Base-by-base conservation (phyloP, 768 basidiomycete species). In the Tricholomella constricta region DNA sequence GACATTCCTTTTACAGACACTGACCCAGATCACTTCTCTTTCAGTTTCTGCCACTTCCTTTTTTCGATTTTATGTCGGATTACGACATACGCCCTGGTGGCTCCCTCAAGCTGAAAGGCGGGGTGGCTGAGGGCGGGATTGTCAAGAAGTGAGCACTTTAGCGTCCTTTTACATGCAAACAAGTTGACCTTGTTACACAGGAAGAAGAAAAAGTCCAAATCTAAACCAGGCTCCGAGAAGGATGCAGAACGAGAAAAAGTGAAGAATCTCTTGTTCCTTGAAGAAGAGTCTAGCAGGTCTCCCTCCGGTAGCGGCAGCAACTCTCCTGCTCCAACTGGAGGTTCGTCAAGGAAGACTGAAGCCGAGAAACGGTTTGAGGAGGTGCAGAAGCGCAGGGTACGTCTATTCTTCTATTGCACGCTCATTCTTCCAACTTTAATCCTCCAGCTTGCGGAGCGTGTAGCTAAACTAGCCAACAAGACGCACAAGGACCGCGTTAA, bases 401-500 rank as follows among this genome's bases (percentile, higher is more conserved):
- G 85, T 71, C 32, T 49, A 23, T 5, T 26, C 31, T 27, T 35
- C 11, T 49, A 25, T 38, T 20, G 19, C 12, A 46, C n/a, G 20
- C 22, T 31, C 3, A 2, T 31, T 54, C 27, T 50, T 52, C 40
- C 46, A 45, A 60, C 35, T 20, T 32, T 45, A 27, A 55, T 53
- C 44, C 47, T 53, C 12, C 45, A 94, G 92, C 81, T 94, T 41
- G 80, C 81, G 20, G 81, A 85, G 55, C 84, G 82, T 60, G 89
- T 95, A 15, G 79, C 82, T 15, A 90, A 83, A 70, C 64, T 90
- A 63, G 93, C 94, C 0, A 76, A 76, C 62, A 91, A 89, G 74
- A 92, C 90, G 6, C 94, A 97, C 72, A 97, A 97, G 72, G 94
- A 97, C 55, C 86, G 94, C 37, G 94, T 97, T 32, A 85, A 82